phyloP scores from a whole-genome alignment of 164 flowering plant species.

The Chimonanthus salicifolius region DNA sequence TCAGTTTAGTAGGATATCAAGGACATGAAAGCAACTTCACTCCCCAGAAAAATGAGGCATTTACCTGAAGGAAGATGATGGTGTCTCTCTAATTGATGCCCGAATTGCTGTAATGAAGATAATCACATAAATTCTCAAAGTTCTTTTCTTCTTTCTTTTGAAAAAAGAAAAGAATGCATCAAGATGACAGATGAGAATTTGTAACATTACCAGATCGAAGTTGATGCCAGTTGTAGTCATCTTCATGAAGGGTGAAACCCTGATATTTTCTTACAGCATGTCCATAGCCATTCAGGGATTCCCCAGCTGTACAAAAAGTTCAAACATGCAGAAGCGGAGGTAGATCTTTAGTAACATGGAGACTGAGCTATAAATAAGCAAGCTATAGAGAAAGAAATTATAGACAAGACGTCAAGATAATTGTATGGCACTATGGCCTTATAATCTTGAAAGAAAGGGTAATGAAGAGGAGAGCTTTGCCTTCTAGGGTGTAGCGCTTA shows the following conservation, averaged over 20 bases:
- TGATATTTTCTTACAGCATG: constrained; percentile 34
- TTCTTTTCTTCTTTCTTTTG: not conserved
- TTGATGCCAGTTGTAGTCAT: constrained; percentile 52
- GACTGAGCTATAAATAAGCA: constrained; percentile 14
- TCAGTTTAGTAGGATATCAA: not conserved
- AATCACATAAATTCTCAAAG: not conserved
- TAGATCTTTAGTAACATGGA: not conserved
- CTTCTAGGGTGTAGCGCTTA: constrained; percentile 77
- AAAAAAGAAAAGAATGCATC: not conserved
- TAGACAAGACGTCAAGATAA: not conserved
- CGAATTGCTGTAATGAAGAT: constrained; percentile 12
- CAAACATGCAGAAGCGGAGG: not conserved
- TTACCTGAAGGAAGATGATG: not conserved
- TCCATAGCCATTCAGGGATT: constrained; percentile 42
- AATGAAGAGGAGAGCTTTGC: constrained; percentile 24
- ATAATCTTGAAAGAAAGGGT: not conserved
- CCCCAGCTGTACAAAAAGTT: constrained; percentile 41
- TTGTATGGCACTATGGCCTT: not conserved
- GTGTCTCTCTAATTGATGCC: not conserved
- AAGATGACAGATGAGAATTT: not conserved
- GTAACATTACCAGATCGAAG: constrained; percentile 43
- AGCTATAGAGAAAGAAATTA: constrained; percentile 37
- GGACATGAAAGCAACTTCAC: not conserved
- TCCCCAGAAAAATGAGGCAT: not conserved
- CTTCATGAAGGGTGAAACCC: constrained; percentile 52